Evolutionary conservation across 768 basidiomycete genomes (phyloP).

Genomic region (Multifurca ochricompacta): DNA sequence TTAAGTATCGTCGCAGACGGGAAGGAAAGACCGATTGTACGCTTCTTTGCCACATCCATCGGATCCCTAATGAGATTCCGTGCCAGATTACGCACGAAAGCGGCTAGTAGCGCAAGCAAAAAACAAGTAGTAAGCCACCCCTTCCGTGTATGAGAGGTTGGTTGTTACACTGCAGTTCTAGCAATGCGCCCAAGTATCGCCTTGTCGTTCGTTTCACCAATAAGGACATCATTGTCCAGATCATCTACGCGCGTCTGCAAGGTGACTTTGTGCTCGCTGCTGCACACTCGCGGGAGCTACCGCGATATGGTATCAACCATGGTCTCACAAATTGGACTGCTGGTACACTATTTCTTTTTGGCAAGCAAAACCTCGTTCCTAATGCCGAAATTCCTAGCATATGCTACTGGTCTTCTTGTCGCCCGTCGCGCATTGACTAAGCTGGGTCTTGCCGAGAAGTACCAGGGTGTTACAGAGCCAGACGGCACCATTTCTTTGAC

Average conservation of each 20-base stretch:
- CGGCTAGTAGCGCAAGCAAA: constrained; percentile 96
- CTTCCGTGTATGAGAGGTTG: background rate
- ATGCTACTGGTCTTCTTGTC: constrained; percentile 92
- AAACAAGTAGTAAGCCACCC: constrained; percentile 83
- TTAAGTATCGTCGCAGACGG: constrained; percentile 94
- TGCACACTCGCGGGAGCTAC: constrained; percentile 87
- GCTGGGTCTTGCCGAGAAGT: constrained; percentile 96
- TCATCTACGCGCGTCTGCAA: constrained; percentile 94
- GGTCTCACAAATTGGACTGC: constrained; percentile 99
- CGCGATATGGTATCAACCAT: constrained; percentile 93
- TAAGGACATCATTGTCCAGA: constrained; percentile 90
- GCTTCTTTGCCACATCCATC: constrained; percentile 7
- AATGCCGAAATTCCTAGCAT: constrained; percentile 44
- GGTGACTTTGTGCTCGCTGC: constrained; percentile 90
- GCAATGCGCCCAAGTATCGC: constrained; percentile 96
- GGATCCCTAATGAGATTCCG: background rate
- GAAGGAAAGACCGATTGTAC: constrained; percentile 98
- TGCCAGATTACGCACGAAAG: constrained; percentile 91
- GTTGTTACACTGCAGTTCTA: constrained; percentile 24
- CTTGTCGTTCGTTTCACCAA: constrained; percentile 99
- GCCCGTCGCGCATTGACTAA: constrained; percentile 94
- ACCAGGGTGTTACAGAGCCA: constrained; percentile 88
- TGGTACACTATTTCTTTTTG: constrained; percentile 35
- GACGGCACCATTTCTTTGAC: constrained; percentile 79
- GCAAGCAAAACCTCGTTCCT: background rate